Base-by-base conservation (phyloP, 352 stramenopile species). In the Phytophthora lateralis region DNA sequence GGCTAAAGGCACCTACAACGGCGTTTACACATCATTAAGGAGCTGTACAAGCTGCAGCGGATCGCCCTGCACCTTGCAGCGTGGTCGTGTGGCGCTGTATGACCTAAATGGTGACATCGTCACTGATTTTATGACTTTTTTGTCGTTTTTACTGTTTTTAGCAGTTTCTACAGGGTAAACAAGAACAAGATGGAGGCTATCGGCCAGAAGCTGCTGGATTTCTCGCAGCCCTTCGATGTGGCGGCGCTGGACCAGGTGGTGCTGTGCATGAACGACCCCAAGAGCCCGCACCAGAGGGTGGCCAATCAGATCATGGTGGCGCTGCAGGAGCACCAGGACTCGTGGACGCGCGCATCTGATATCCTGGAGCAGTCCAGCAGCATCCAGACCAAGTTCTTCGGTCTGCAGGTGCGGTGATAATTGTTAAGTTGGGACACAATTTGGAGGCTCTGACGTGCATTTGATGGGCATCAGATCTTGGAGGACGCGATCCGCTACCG, bases 401-500 rank as follows among this genome's bases (percentile, higher is more conserved):
- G 90, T 0, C 75, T 98, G 47, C 88, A 97, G 77, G 71, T 91
- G 55, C 30, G 45, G 9, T 15, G n/a, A 12, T 34, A 39, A 24
- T 43, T 56, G 44, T 10, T 41, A 21, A 38, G 15, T 29, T 42
- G 39, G 6, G 9, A 27, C 9, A 45, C 39, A 26, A 24, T 9
- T 7, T 9, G 11, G 21, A 20, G 18, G 21, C 4, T 6, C 29
- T 67, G 29, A 61, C 30, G 9, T 42, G 21, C 44, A 54, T 27
- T 12, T 59, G 6, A 17, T 44, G 46, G 52, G 8, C 1, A 85
- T 29, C 82, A 98, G 81, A 91, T 99, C 46, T 80, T 99, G 48
- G 96, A 99, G 73, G 96, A 99, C 66, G 96, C 96, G 14, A 98
- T 99, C 52, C 90, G 97, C 41, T 98, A 98, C 60, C 84, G 93